A percentile compares a stretch with the other conserved stretches of the same genome.
These are phyloP conservation scores for Helicosporidium sp. DNA, from an alignment of 139 green algal genomes.

Conservation along the genomic window DNA sequence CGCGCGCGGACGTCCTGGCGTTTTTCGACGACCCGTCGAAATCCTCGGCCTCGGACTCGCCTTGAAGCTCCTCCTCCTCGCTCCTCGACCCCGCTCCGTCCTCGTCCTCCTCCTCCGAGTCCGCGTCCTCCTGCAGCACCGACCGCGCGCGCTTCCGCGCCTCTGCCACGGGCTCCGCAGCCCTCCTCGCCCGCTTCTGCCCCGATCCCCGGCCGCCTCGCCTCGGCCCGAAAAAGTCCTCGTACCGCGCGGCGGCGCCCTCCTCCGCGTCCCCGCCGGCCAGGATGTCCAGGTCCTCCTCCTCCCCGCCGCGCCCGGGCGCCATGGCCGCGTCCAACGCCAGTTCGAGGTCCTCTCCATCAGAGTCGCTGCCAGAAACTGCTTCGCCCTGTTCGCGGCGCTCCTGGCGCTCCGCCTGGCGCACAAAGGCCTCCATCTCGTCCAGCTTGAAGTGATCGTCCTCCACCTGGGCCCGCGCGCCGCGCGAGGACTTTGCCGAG, in stretches of 20 bases:
- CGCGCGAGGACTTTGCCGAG: neutral
- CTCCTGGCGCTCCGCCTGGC: constrained; percentile 53
- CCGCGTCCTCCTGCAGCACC: constrained; percentile 2
- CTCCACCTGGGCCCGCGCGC: constrained; percentile 17
- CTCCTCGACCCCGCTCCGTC: constrained; percentile 3
- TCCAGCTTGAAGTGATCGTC: constrained; percentile 59
- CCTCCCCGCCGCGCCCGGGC: too few species aligned
- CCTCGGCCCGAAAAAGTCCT: constrained; percentile 48
- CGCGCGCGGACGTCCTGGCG: too few species aligned
- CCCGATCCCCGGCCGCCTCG: neutral
- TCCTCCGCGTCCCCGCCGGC: constrained; percentile 1
- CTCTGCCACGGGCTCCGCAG: neutral
- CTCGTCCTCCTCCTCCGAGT: constrained; percentile 8
- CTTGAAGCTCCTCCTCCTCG: constrained; percentile 4
- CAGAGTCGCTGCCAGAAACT: neutral
- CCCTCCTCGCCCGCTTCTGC: too few species aligned
- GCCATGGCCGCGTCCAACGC: too few species aligned
- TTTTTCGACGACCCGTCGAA: too few species aligned
- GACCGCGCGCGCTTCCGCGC: neutral
- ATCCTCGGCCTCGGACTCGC: too few species aligned
- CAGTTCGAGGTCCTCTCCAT: neutral
- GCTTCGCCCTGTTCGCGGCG: constrained; percentile 6
- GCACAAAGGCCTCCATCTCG: constrained; percentile 74
- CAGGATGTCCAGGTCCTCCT: constrained; percentile 1
- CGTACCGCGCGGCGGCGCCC: constrained; percentile 27